Evolutionary conservation across 2,329 filamentous ascomycete species (phyloP).

Genomic region (Paracorniculantispora psalliotae): DNA sequence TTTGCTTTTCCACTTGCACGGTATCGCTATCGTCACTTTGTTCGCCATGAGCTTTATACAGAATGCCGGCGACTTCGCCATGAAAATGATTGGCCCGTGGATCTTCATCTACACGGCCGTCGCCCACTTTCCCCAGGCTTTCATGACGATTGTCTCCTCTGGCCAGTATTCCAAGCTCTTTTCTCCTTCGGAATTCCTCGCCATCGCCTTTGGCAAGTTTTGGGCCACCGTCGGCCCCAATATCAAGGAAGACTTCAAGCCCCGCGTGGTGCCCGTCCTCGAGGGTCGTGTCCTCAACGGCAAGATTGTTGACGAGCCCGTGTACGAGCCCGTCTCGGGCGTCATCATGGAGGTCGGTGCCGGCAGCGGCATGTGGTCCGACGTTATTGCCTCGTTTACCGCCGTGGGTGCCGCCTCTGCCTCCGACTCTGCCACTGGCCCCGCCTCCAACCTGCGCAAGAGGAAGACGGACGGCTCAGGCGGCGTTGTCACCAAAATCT

Average conservation of each 20-base stretch:
- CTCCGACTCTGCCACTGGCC: constrained; percentile 12
- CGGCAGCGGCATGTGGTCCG: constrained; percentile 56
- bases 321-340: constrained; percentile 39
- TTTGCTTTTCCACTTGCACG: background rate
- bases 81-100: constrained; percentile 43
- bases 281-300: constrained; percentile 42
- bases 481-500: constrained; percentile 41
- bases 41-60: background rate
- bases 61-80: constrained; percentile 18
- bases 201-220: constrained; percentile 57
- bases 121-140: constrained; percentile 46
- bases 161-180: constrained; percentile 34
- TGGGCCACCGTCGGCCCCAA: constrained; percentile 52
- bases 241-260: constrained; percentile 38
- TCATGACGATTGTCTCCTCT: constrained; percentile 36
- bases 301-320: constrained; percentile 26
- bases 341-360: constrained; percentile 59
- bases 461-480: constrained; percentile 27
- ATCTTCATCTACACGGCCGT: constrained; percentile 46
- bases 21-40: background rate
- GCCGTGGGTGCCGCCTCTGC: constrained; percentile 11
- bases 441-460: constrained; percentile 15
- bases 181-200: constrained; percentile 36
- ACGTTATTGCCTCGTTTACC: constrained; percentile 39
- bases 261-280: constrained; percentile 48